Evolutionary conservation across 257 asterid species (phyloP).

Genomic region (Leonotis leonurus): DNA sequence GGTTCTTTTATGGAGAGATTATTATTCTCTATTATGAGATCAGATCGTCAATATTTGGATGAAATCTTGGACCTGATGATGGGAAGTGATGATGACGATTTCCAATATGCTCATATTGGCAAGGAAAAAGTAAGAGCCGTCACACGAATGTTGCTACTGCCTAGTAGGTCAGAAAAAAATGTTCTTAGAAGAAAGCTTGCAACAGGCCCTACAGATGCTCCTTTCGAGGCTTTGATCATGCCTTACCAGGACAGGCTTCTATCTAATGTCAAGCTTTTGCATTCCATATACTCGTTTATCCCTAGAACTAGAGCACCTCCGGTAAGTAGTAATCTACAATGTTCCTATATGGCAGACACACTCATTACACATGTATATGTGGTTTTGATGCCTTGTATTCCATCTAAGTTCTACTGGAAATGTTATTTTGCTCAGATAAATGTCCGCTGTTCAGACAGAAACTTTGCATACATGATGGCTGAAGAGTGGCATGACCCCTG

Average conservation of each 20-base stretch:
- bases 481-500: conserved; percentile 95
- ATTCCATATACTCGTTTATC: conserved; percentile 79
- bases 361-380: not conserved
- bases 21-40: conserved; percentile 58
- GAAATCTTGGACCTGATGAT: no score
- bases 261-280: conserved; percentile 62
- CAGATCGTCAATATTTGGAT: conserved; percentile 50
- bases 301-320: conserved; percentile 97
- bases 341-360: not conserved
- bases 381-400: conserved; percentile 8
- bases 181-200: conserved; percentile 49
- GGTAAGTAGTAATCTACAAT: conserved; percentile 39
- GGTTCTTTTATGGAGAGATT: conserved; percentile 73
- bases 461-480: conserved; percentile 68
- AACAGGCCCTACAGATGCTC: conserved; percentile 66
- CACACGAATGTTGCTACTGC: conserved; percentile 75
- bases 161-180: conserved; percentile 46
- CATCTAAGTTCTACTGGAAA: no score
- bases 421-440: conserved; percentile 72
- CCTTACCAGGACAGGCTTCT: conserved; percentile 70
- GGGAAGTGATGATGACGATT: conserved; percentile 35
- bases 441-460: conserved; percentile 79
- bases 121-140: conserved; percentile 73
- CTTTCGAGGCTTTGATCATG: conserved; percentile 76
- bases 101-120: conserved; percentile 44